These are phyloP conservation scores for Capsicum baccatum DNA, from an alignment of 257 asterid genomes.

Conservation along the genomic window DNA sequence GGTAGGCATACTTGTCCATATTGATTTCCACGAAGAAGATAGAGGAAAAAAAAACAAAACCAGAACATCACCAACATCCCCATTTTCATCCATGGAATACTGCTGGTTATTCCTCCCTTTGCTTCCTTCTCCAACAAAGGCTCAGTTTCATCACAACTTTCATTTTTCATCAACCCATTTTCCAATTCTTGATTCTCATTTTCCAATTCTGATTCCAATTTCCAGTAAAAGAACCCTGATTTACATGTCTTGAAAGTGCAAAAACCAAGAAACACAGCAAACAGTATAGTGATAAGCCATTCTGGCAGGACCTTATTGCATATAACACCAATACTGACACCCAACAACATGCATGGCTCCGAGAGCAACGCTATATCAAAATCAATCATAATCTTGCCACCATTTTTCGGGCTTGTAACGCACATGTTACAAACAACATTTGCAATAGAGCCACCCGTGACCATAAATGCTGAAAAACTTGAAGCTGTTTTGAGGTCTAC, in stretches of 20 bases:
- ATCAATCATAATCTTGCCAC: slow-evolving; percentile 53
- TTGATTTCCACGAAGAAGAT: slow-evolving; percentile 87
- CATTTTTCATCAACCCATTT: slow-evolving; percentile 30
- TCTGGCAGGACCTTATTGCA: slow-evolving; percentile 69
- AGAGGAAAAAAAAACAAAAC: slow-evolving; percentile 63
- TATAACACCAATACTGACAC: slow-evolving; percentile 81
- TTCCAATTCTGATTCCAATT: slow-evolving; percentile 52
- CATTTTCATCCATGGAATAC: slow-evolving; percentile 66
- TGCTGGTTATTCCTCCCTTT: slow-evolving; percentile 30
- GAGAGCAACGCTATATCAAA: slow-evolving; percentile 74
- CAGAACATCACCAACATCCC: slow-evolving; percentile 64
- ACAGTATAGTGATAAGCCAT: slow-evolving; percentile 69
- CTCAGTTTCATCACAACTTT: slow-evolving; percentile 24
- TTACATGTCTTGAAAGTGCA: slow-evolving; percentile 72
- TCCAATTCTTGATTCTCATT: slow-evolving; percentile 35
- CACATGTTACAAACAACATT: slow-evolving; percentile 55
- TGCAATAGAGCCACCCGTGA: slow-evolving; percentile 77
- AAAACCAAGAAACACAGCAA: slow-evolving; percentile 66
- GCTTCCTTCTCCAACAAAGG: slow-evolving; percentile 43
- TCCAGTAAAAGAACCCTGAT: slow-evolving; percentile 69
- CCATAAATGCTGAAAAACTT: slow-evolving; percentile 77
- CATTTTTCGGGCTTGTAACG: slow-evolving; percentile 29
- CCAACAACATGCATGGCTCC: slow-evolving; percentile 86
- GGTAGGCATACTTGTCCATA: slow-evolving; percentile 61
- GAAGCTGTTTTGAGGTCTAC: slow-evolving; percentile 75